phyloP scores from a whole-genome alignment of 179 eudicot genomes.

The Actinidia arguta region DNA sequence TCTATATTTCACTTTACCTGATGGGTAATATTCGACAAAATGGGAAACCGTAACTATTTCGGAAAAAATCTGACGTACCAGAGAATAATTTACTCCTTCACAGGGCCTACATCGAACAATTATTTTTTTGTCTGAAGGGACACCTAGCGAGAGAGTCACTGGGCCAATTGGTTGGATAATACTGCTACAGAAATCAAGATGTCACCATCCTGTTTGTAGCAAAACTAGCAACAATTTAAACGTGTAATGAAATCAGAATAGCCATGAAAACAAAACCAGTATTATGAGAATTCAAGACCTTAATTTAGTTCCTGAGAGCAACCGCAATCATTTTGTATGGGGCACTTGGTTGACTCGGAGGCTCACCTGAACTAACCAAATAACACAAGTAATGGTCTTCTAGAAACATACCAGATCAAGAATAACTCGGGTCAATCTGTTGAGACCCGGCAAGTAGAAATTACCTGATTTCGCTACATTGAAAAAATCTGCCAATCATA shows the following conservation, averaged over 20 bases:
- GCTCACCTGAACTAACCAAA: neutral
- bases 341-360: neutral
- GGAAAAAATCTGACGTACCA: no score
- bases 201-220: constrained; percentile 11
- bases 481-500: neutral
- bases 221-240: neutral
- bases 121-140: no score
- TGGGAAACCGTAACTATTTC: no score
- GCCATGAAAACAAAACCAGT: neutral
- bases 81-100: no score
- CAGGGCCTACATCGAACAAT: no score
- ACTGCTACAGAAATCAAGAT: neutral
- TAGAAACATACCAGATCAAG: no score
- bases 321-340: neutral
- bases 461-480: neutral
- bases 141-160: no score
- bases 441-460: no score
- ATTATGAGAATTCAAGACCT: neutral
- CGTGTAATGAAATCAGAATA: neutral
- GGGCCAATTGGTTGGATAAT: neutral
- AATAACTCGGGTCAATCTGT: no score
- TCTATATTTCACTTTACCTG: no score
- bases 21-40: no score
- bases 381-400: neutral
- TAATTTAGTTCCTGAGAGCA: neutral